Base-by-base conservation (phyloP, 352 stramenopile genomes). In the Pythium periplocum region DNA sequence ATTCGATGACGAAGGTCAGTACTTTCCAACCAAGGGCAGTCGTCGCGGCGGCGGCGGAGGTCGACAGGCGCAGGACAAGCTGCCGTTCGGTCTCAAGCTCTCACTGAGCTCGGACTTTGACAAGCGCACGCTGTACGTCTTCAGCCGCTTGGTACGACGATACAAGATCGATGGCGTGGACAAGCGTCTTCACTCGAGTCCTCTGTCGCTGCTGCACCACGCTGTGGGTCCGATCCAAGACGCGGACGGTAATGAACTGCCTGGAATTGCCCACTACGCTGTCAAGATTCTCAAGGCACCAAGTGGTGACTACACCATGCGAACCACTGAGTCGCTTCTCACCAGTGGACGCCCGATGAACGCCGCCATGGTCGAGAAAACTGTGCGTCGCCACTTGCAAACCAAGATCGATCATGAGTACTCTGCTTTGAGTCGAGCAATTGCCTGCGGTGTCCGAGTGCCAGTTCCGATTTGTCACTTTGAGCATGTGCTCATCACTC, bases 251-350 rank as follows among this genome's bases (percentile, higher is more conserved):
- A 48, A 60, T 11, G 66, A 71, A 9, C 53, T 61, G 9, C 6
- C 8, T 9, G 32, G 5, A 26, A 26, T n/a, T 11, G 31, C 12
- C 45, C 55, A 57, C 2, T 63, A 66, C 45, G 63, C 62, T 5
- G 69, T 83, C 63, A 90, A 93, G 69, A 70, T 93, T 43, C 87
- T 91, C 69, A 90, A 90, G 62, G 76, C 67, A 2, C 68, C 64
- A 41, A 59, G 75, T 30, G 68, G 57, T 3, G 79, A 86, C 43
- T 82, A 76, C 47, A 57, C 59, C 32, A 81, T 78, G 38, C 59
- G 52, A 68, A 71, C 38, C 55, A 76, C 45, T 73, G 76, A 55
- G 78, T 86, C 44, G 54, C 69, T 52, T 66, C 61, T 8, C 78
- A 77, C 26, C 71, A 78, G 44, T 48, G 51, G 51, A 34, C 53